Evolutionary conservation across 352 stramenopile species (phyloP), one percentile per base, ranked within the genome.

Genomic region (Globisporangium apiculatum): DNA sequence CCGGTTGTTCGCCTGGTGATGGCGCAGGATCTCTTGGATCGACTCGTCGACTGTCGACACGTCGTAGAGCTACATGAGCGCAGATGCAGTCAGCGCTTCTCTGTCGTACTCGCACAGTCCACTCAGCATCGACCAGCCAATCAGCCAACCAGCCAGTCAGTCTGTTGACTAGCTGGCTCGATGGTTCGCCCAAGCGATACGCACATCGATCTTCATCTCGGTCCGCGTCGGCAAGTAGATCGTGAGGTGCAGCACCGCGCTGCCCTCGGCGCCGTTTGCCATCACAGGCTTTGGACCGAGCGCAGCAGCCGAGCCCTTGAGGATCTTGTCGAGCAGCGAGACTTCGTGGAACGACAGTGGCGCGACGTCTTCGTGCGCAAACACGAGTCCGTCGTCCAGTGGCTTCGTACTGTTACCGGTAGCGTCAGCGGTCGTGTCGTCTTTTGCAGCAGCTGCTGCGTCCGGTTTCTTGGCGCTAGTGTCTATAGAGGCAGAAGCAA

Each of bases 121-220:
- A 31, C 24, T 12, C 42, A 47, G 11, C 42, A 52, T n/a, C 48
- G 41, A 43, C 31, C 24, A 31, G 48, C 7, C 37, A 56, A 57
- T 40, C 38, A 53, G 8, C 8, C 57, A 38, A 52, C 1, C 54
- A 51, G 12, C 42, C 10, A 7, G 12, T 43, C 31, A 46, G 31
- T 18, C 5, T 15, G 1, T 17, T n/a, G 7, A 49, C 47, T 17
- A 58, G 49, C 57, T 7, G 42, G 4, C 24, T 31, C 24, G 24
- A 31, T 31, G 24, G 24, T 31, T 31, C 24, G 24, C 3, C 24
- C 17, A 47, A 35, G 42, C n/a, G 48, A n/a, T 59, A 18, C 62
- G 45, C 24, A 94, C 83, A 63, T 95, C 83, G 58, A 95, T 89
- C 66, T 91, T 92, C 78, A 95, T 92, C 65, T 95, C 83, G 15